Percentiles rank a stretch among this genome's conserved stretches.
phyloP scores from a whole-genome alignment of 805 yeast species.

The Pichia paraexigua region DNA sequence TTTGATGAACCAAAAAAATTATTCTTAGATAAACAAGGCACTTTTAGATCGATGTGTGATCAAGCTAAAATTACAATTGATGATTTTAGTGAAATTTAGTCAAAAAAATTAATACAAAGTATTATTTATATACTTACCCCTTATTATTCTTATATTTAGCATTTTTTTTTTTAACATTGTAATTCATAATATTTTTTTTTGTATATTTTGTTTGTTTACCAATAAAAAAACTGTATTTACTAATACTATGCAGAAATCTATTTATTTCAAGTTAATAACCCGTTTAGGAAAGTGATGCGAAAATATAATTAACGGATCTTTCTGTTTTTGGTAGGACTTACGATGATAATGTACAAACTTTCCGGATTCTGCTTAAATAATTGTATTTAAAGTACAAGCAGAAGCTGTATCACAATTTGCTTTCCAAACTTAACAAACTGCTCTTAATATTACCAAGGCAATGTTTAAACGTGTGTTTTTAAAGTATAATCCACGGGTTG shows the following conservation, averaged over 20 bases:
- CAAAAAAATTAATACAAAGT: too few species aligned
- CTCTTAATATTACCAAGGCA: not conserved
- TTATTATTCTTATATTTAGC: not conserved
- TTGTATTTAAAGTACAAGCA: too few species aligned
- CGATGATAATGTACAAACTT: slow-evolving; percentile 21
- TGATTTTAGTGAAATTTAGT: slow-evolving; percentile 27
- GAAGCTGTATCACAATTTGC: too few species aligned
- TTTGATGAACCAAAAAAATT: slow-evolving; percentile 45
- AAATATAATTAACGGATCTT: not conserved
- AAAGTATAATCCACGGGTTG: not conserved
- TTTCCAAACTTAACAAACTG: too few species aligned
- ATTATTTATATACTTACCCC: not conserved
- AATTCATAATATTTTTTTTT: too few species aligned
- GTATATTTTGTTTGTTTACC: too few species aligned
- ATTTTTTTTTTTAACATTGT: too few species aligned
- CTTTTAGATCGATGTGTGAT: slow-evolving; percentile 45
- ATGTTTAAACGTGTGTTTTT: not conserved
- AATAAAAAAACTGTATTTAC: too few species aligned
- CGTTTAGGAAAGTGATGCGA: not conserved
- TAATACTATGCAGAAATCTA: too few species aligned
- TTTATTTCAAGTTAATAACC: not conserved
- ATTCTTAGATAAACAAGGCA: slow-evolving; percentile 33
- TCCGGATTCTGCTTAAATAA: not conserved
- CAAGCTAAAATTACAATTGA: slow-evolving; percentile 36
- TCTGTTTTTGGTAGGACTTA: slow-evolving; percentile 38